phyloP scores from a whole-genome alignment of 1,139 yeast genomes.

The Hyphopichia fennica region DNA sequence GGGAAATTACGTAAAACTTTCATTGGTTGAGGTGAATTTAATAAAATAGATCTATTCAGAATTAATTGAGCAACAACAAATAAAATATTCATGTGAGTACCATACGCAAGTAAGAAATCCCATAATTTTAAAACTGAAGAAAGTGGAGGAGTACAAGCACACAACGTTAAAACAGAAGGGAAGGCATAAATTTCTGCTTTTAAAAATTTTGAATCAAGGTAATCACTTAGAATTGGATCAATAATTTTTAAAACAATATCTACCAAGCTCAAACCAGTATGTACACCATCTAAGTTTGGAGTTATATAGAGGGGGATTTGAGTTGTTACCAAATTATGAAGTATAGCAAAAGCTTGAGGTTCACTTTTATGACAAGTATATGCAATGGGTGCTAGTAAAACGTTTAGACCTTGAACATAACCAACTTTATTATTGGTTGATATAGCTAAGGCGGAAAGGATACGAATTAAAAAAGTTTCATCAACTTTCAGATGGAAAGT shows the following conservation, averaged over 20 bases:
- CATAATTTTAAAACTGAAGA: constrained; percentile 73
- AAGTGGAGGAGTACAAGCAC: constrained; percentile 90
- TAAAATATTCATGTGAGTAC: constrained; percentile 82
- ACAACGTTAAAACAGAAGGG: constrained; percentile 81
- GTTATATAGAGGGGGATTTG: constrained; percentile 79
- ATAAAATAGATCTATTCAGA: constrained; percentile 59
- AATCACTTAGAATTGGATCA: constrained; percentile 69
- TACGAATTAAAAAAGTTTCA: constrained; percentile 66
- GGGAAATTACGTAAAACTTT: constrained; percentile 73
- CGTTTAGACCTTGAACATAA: constrained; percentile 93
- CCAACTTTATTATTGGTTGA: constrained; percentile 35
- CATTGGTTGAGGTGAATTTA: constrained; percentile 70
- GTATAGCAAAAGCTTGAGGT: constrained; percentile 79
- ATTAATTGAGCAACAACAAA: constrained; percentile 85
- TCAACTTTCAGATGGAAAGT: constrained; percentile 64
- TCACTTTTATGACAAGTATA: constrained; percentile 72
- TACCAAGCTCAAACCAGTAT: constrained; percentile 68
- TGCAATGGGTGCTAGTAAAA: constrained; percentile 80
- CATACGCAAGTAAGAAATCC: constrained; percentile 92
- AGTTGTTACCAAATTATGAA: constrained; percentile 55
- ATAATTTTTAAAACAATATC: constrained; percentile 70
- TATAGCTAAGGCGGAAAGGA: constrained; percentile 74
- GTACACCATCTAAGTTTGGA: constrained; percentile 80
- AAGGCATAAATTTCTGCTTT: constrained; percentile 88
- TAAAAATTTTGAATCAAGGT: constrained; percentile 60